phyloP scores from a whole-genome alignment of 495 filamentous ascomycete genomes.

The Parathielavia hyrcaniae region DNA sequence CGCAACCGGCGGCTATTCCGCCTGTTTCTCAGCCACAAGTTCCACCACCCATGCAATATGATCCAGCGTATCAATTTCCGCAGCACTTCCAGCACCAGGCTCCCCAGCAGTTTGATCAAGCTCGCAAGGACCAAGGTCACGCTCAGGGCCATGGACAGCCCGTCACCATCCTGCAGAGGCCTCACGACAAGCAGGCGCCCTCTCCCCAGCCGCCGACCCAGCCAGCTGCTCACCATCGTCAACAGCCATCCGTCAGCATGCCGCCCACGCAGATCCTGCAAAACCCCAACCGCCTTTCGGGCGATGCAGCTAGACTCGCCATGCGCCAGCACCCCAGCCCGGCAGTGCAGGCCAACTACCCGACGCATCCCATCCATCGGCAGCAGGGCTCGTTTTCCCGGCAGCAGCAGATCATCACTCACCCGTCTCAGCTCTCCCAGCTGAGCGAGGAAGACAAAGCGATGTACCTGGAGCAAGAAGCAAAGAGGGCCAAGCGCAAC shows the following conservation, averaged over 20 bases:
- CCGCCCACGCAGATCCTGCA: constrained; percentile 54
- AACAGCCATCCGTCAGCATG: constrained; percentile 42
- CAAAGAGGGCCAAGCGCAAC: constrained; percentile 91
- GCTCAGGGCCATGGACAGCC: constrained; percentile 37
- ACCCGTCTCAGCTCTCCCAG: constrained; percentile 69
- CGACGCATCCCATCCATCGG: constrained; percentile 33
- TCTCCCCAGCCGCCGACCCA: constrained; percentile 27
- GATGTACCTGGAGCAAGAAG: constrained; percentile 79
- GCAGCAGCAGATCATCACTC: constrained; percentile 46
- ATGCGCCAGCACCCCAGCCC: constrained; percentile 25
- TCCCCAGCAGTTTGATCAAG: constrained; percentile 24
- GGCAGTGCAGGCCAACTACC: constrained; percentile 10
- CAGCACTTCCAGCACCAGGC: constrained; percentile 30
- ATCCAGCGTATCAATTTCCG: constrained; percentile 23
- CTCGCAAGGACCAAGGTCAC: constrained; percentile 25
- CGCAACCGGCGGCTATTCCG: constrained; percentile 15
- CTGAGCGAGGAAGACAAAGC: constrained; percentile 73
- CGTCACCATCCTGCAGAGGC: constrained; percentile 44
- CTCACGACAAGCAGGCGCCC: constrained; percentile 34
- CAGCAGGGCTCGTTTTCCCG: constrained; percentile 37
- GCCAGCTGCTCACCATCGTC: constrained; percentile 38
- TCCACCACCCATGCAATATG: constrained; percentile 32
- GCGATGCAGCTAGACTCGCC: constrained; percentile 33
- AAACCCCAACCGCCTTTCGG: constrained; percentile 42
- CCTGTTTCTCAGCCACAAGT: constrained; percentile 18